A percentile compares a stretch with the other conserved stretches of the same genome.
phyloP scores from a whole-genome alignment of 352 stramenopile genomes.

The Phytopythium oedochilum region DNA sequence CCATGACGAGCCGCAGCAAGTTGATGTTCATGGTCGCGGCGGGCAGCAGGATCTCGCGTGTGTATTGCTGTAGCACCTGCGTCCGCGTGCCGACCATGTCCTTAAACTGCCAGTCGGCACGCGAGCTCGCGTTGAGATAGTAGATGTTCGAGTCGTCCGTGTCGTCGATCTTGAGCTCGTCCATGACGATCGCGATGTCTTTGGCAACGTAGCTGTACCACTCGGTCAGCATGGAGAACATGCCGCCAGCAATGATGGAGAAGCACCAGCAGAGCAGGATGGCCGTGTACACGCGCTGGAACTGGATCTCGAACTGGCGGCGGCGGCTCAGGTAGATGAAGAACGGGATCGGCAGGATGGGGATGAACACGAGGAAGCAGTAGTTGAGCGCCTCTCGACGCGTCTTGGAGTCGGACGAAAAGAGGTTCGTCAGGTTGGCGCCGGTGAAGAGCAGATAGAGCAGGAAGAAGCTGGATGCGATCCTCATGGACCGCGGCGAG shows the following conservation, averaged over 20 bases:
- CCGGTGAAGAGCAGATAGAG: constrained; percentile 74
- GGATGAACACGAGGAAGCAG: constrained; percentile 62
- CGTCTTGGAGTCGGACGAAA: constrained; percentile 48
- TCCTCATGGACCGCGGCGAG: constrained; percentile 54
- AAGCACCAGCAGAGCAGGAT: constrained; percentile 68
- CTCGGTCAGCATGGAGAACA: constrained; percentile 83
- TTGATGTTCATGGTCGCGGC: constrained; percentile 81
- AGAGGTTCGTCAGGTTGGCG: constrained; percentile 65
- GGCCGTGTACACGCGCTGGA: constrained; percentile 68
- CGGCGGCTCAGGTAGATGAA: constrained; percentile 59
- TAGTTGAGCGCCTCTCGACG: constrained; percentile 50
- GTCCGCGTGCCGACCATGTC: constrained; percentile 40
- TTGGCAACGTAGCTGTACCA: constrained; percentile 74
- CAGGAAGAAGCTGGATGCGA: constrained; percentile 58
- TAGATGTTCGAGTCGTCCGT: constrained; percentile 23
- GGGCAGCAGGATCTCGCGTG: constrained; percentile 54
- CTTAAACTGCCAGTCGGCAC: constrained; percentile 54
- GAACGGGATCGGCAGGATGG: constrained; percentile 61
- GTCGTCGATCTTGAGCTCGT: constrained; percentile 37
- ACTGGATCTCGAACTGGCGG: constrained; percentile 64
- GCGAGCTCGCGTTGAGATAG: constrained; percentile 56
- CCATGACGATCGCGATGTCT: constrained; percentile 63
- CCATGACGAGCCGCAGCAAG: constrained; percentile 66
- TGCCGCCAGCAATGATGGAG: constrained; percentile 66
- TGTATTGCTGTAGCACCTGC: constrained; percentile 61